phyloP scores from a whole-genome alignment of 1,284 basidiomycete species.

The Marasmius oreades region DNA sequence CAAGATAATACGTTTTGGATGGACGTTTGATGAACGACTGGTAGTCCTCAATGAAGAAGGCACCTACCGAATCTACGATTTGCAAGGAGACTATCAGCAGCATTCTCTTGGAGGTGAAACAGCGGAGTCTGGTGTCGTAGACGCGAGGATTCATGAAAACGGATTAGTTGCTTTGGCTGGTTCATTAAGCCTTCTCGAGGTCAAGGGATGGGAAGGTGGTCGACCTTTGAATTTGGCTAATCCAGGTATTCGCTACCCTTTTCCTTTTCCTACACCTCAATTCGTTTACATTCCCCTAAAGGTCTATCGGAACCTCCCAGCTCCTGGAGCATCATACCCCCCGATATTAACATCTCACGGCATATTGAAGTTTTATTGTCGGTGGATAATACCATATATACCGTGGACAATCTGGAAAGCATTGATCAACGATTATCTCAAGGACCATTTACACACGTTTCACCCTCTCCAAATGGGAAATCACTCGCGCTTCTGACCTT shows the following conservation, averaged over 20 bases:
- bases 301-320: slow-evolving; percentile 75
- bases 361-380: slow-evolving; percentile 87
- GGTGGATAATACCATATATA: slow-evolving; percentile 72
- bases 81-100: slow-evolving; percentile 83
- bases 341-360: slow-evolving; percentile 80
- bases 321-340: slow-evolving; percentile 84
- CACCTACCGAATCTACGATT: slow-evolving; percentile 84
- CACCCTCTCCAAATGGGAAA: slow-evolving; percentile 91
- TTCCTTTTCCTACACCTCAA: not conserved
- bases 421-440: slow-evolving; percentile 86
- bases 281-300: slow-evolving; percentile 22
- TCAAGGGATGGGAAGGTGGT: slow-evolving; percentile 81
- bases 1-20: slow-evolving; percentile 78
- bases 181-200: slow-evolving; percentile 75
- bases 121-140: slow-evolving; percentile 80
- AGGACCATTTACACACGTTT: slow-evolving; percentile 86
- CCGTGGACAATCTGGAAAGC: slow-evolving; percentile 82
- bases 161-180: slow-evolving; percentile 87
- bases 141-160: slow-evolving; percentile 81
- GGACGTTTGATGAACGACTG: slow-evolving; percentile 79
- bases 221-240: slow-evolving; percentile 65
- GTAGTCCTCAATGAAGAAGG: slow-evolving; percentile 92
- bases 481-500: slow-evolving; percentile 83
- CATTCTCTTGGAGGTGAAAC: slow-evolving; percentile 84
- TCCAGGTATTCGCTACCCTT: slow-evolving; percentile 45